phyloP scores from a whole-genome alignment of 1,139 yeast species.

The Pichia sp. region DNA sequence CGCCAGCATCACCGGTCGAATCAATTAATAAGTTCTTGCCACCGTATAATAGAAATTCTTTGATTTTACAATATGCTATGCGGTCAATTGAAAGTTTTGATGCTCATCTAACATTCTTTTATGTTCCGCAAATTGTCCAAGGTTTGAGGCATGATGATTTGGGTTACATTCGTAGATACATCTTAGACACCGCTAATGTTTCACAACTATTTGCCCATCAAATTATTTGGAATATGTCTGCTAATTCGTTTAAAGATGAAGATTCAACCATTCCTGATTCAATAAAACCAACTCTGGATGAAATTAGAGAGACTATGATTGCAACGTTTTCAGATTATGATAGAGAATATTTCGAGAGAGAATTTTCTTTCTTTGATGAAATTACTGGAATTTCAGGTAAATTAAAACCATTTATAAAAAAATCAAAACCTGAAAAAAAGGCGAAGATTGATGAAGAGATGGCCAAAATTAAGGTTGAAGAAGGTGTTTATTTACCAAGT shows the following conservation, averaged over 20 bases:
- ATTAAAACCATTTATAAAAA: conserved; percentile 87
- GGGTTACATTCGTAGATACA: conserved; percentile 85
- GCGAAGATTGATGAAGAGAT: conserved; percentile 95
- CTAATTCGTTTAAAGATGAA: conserved; percentile 88
- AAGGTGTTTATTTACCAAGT: conserved; percentile 89
- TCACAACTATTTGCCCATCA: conserved; percentile 94
- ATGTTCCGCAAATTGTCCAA: conserved; percentile 97
- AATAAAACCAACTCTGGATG: conserved; percentile 77
- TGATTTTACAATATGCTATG: conserved; percentile 79
- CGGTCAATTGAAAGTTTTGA: conserved; percentile 85
- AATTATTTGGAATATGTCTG: conserved; percentile 96
- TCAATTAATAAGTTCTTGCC: conserved; percentile 83
- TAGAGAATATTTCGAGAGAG: conserved; percentile 63
- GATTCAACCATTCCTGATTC: conserved; percentile 75
- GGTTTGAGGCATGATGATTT: conserved; percentile 71
- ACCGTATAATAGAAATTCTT: conserved; percentile 60
- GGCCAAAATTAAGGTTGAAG: conserved; percentile 67
- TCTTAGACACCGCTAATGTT: conserved; percentile 86
- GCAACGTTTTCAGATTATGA: conserved; percentile 56
- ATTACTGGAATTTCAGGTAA: conserved; percentile 93
- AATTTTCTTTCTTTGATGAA: conserved; percentile 83
- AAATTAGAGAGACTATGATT: conserved; percentile 64
- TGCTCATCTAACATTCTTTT: conserved; percentile 84
- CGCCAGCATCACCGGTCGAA: conserved; percentile 74
- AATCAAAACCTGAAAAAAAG: conserved; percentile 93